These are phyloP conservation scores for Venturia asperata DNA, from an alignment of 2,329 filamentous ascomycete species.

Conservation along the genomic window DNA sequence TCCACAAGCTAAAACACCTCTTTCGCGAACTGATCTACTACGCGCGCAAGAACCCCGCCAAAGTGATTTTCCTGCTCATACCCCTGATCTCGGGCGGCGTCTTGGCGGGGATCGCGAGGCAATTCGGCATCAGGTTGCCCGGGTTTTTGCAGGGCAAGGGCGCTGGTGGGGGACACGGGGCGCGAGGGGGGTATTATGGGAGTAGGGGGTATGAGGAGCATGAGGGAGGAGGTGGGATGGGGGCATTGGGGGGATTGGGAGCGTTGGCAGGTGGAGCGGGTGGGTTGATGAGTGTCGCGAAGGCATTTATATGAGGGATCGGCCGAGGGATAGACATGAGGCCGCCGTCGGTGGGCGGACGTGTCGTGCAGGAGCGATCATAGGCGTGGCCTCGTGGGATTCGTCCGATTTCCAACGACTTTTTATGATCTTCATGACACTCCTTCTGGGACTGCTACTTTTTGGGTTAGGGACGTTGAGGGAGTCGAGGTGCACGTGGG, in stretches of 20 bases:
- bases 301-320: slow-evolving; percentile 43
- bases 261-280: slow-evolving; percentile 32
- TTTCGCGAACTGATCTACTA: slow-evolving; percentile 75
- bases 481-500: background rate
- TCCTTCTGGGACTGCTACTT: background rate
- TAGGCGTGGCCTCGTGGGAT: slow-evolving; percentile 5
- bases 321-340: background rate
- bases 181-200: slow-evolving; percentile 38
- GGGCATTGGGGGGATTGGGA: slow-evolving; percentile 26
- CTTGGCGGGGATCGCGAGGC: slow-evolving; percentile 66
- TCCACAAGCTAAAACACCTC: slow-evolving; percentile 69
- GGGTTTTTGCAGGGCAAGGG: slow-evolving; percentile 42
- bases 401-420: background rate
- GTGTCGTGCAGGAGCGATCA: background rate
- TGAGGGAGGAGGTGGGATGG: slow-evolving; percentile 26
- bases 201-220: slow-evolving; percentile 36
- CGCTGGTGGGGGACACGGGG: slow-evolving; percentile 26
- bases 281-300: slow-evolving; percentile 44
- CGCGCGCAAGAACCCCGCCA: slow-evolving; percentile 74
- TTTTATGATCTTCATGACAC: slow-evolving; percentile 1
- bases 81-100: slow-evolving; percentile 80
- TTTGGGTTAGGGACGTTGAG: background rate
- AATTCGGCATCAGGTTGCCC: slow-evolving; percentile 74
- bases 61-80: slow-evolving; percentile 83
- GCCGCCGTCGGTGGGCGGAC: background rate